Evolutionary conservation across 73 alveolate species (phyloP).

Genomic region (Tetrahymena borealis): DNA sequence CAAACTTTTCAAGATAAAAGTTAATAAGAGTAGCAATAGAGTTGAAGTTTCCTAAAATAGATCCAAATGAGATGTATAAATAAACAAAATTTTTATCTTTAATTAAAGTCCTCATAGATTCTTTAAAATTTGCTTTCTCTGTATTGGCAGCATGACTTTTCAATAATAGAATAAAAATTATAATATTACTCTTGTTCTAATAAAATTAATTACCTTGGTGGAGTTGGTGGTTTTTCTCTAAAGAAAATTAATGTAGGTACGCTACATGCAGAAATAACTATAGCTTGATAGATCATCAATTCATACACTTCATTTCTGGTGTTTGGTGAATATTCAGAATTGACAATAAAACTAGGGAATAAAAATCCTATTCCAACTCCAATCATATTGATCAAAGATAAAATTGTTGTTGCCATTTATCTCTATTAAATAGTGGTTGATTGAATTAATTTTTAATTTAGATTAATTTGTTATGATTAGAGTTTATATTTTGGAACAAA

Average conservation of each 20-base stretch:
- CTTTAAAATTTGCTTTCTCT: slow-evolving; percentile 12
- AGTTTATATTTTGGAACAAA: no score
- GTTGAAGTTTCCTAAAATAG: slow-evolving; percentile 46
- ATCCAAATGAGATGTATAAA: slow-evolving; percentile 40
- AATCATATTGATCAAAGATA: slow-evolving; percentile 60
- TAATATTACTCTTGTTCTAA: background rate
- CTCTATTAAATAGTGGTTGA: slow-evolving; percentile 29
- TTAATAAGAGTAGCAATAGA: slow-evolving; percentile 54
- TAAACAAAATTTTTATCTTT: slow-evolving; percentile 32
- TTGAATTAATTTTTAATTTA: no score
- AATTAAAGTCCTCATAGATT: slow-evolving; percentile 20
- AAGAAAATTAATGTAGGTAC: slow-evolving; percentile 45
- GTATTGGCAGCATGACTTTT: slow-evolving; percentile 38
- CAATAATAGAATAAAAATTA: background rate
- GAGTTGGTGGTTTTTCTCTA: slow-evolving; percentile 71
- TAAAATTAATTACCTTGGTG: slow-evolving; percentile 42
- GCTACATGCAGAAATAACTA: slow-evolving; percentile 47
- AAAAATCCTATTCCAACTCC: slow-evolving; percentile 83
- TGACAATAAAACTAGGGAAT: slow-evolving; percentile 63
- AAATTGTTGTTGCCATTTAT: slow-evolving; percentile 72
- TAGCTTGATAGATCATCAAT: slow-evolving; percentile 55
- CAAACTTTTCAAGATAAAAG: slow-evolving; percentile 31
- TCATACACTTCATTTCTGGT: slow-evolving; percentile 49
- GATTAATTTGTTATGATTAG: no score
- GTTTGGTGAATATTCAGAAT: slow-evolving; percentile 16